Percentiles rank a stretch among this genome's conserved stretches.
Conservation (phyloP, 495 filamentous ascomycete species). For the Hapsidospora chrysogenum region DNA sequence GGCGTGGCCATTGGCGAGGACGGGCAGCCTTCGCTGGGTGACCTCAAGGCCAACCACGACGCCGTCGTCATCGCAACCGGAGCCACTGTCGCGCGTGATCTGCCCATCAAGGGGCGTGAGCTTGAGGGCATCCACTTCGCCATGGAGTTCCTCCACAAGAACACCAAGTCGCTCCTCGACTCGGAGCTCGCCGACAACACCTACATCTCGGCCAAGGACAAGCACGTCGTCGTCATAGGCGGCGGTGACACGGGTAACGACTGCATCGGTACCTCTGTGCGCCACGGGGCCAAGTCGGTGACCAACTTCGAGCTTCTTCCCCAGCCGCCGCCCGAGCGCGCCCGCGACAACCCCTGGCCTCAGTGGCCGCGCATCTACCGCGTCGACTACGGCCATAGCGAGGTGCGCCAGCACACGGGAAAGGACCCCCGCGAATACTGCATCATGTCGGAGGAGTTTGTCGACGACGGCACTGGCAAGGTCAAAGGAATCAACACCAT, state of each 20-base stretch:
- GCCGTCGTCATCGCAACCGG: conserved; percentile 94
- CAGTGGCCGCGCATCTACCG: conserved; percentile 99
- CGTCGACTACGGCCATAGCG: conserved; percentile 91
- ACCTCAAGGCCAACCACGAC: conserved; percentile 61
- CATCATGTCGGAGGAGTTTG: conserved; percentile 97
- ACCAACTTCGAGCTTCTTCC: conserved; percentile 96
- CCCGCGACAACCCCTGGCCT: conserved; percentile 95
- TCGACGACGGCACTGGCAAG: conserved; percentile 73
- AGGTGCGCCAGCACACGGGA: conserved; percentile 95
- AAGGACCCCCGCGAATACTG: conserved; percentile 97
- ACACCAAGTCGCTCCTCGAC: conserved; percentile 97
- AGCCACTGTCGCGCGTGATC: conserved; percentile 88
- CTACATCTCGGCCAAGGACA: conserved; percentile 95
- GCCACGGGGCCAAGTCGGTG: conserved; percentile 91
- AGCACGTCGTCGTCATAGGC: conserved; percentile 94
- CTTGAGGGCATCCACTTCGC: conserved; percentile 92
- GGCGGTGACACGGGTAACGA: conserved; percentile 99
- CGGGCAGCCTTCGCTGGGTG: conserved; percentile 40
- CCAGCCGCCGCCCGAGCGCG: conserved; percentile 85
- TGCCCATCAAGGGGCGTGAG: conserved; percentile 82
- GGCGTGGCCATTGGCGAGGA: conserved; percentile 68
- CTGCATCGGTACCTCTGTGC: conserved; percentile 96
- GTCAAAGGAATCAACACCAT: conserved; percentile 97
- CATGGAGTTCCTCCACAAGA: conserved; percentile 97
- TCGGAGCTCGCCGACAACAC: conserved; percentile 69